These are phyloP conservation scores for Yarrowia divulgata DNA, from an alignment of 805 yeast genomes.

Conservation along the genomic window DNA sequence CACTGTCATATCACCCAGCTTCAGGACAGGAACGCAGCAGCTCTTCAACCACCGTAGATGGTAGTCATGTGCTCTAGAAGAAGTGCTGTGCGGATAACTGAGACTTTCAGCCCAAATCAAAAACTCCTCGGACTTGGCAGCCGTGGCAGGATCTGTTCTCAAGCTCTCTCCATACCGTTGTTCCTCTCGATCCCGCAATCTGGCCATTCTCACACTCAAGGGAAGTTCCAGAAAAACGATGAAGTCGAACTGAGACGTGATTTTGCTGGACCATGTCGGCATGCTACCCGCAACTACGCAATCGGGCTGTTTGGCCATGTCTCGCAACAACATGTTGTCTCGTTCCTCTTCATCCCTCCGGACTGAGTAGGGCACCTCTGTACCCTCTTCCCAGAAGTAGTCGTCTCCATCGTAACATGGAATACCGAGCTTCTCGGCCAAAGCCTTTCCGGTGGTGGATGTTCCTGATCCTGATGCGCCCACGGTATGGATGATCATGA, in stretches of 20 bases:
- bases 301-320: constrained; percentile 16
- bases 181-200: constrained; percentile 4
- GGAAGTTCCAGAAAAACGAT: constrained; percentile 21
- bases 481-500: constrained; percentile 33
- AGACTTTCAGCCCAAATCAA: constrained; percentile 18
- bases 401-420: constrained; percentile 32
- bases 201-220: constrained; percentile 1
- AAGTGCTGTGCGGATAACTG: constrained; percentile 12
- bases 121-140: neutral
- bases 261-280: constrained; percentile 23
- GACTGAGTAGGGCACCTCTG: constrained; percentile 8
- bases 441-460: constrained; percentile 18
- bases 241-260: constrained; percentile 18
- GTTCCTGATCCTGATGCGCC: constrained; percentile 31
- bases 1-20: constrained; percentile 2
- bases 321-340: constrained; percentile 28
- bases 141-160: neutral
- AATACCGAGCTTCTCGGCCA: constrained; percentile 9
- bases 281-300: constrained; percentile 25
- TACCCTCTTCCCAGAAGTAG: constrained; percentile 19
- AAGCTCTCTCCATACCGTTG: constrained; percentile 13
- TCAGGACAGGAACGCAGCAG: neutral
- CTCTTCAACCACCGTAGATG: constrained; percentile 10
- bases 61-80: constrained; percentile 14
- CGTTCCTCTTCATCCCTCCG: constrained; percentile 3